A percentile compares a stretch with the other conserved stretches of the same genome.
phyloP scores from a whole-genome alignment of 768 basidiomycete species.

The Obba rivulosa region DNA sequence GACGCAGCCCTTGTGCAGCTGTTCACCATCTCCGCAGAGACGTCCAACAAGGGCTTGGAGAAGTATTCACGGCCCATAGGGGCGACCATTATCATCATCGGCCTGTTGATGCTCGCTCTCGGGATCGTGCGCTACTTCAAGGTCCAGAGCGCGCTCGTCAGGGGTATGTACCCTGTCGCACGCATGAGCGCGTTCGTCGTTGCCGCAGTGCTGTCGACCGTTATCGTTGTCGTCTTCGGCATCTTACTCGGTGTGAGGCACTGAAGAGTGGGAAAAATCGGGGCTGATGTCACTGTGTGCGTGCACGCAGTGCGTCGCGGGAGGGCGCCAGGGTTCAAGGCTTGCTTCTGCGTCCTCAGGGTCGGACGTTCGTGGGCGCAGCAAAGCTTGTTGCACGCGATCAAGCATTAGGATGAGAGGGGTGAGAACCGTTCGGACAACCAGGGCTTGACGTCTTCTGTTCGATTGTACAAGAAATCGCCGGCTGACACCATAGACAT shows the following conservation, averaged over 20 bases:
- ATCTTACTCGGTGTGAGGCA: conserved; percentile 22
- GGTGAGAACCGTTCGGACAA: too few species aligned
- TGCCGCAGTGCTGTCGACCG: conserved; percentile 22
- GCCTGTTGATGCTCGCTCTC: conserved; percentile 29
- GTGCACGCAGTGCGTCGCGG: too few species aligned
- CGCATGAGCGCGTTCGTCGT: conserved; percentile 28
- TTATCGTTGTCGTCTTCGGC: conserved; percentile 34
- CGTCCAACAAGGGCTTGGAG: conserved; percentile 11
- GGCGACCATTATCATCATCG: conserved; percentile 32
- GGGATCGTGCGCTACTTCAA: conserved; percentile 34
- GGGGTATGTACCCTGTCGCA: conserved; percentile 38
- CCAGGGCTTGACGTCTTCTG: too few species aligned
- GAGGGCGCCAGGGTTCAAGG: too few species aligned
- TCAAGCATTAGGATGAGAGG: too few species aligned
- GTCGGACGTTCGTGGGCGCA: too few species aligned
- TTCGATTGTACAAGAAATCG: too few species aligned
- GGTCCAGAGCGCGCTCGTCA: conserved; percentile 31
- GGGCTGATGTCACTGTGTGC: too few species aligned
- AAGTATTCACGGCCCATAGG: conserved; percentile 40
- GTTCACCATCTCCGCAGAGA: conserved; percentile 33
- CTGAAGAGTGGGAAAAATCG: too few species aligned
- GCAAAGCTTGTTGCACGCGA: too few species aligned
- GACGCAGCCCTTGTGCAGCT: conserved; percentile 40
- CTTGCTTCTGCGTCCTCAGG: too few species aligned
- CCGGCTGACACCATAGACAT: too few species aligned